Base-by-base conservation (phyloP, 371 early-diverging fungal species). In the Fennellomyces sp. region DNA sequence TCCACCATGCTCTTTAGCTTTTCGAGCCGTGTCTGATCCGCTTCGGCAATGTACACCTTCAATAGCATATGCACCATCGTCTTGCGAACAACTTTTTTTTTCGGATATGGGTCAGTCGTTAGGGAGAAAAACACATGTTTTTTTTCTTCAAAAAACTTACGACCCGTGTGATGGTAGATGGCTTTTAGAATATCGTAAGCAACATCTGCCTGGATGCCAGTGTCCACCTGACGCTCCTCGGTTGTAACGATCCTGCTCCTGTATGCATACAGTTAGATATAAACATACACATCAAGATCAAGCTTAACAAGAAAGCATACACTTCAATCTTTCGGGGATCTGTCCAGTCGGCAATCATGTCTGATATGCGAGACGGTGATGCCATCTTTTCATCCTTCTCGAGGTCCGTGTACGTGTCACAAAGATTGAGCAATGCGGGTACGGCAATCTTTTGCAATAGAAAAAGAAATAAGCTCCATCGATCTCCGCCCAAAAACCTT, bases 271-370 rank as follows among this genome's bases (percentile, higher is more conserved):
- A 19, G 13, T n/a, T n/a, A n/a, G n/a, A n/a, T n/a, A n/a, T n/a
- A n/a, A n/a, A n/a, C n/a, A n/a, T n/a, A n/a, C n/a, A n/a, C n/a
- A n/a, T n/a, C n/a, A n/a, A n/a, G n/a, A n/a, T n/a, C n/a, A n/a
- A n/a, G n/a, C n/a, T n/a, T n/a, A n/a, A n/a, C n/a, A n/a, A 54
- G 6, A 42, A 23, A 33, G 26, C 31, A 2, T 74, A 80, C 77
- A 68, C 57, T 42, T 64, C 69, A 6, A 87, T 52, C 59, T 80
- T 79, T 50, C 76, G 70, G 12, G 82, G 79, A 56, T 86, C 83
- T 0, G 76, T 82, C 86, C 85, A 88, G 56, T 85, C 84, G 19
- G 81, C 73, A 51, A 88, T 41, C 67, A 83, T 84, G 12, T 83
- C 81, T 0, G 80, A 69, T 30, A 88, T 83, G 27, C 79, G 83